These are phyloP conservation scores for Nectriaceae sp. DNA, from an alignment of 2,329 filamentous ascomycete species.

Conservation along the genomic window DNA sequence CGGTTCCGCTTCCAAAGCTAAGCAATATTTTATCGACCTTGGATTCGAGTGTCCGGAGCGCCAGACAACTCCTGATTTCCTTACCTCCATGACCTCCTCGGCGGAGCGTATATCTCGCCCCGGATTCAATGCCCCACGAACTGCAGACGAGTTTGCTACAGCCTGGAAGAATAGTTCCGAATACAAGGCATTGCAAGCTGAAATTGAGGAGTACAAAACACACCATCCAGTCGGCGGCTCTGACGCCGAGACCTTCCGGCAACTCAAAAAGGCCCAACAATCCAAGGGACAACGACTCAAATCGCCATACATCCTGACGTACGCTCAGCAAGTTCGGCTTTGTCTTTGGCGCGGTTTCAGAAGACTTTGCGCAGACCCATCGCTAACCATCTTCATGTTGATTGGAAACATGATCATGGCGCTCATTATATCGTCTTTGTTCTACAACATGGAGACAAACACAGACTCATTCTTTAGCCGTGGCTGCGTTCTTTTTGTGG, in stretches of 20 bases:
- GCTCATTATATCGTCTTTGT: slow-evolving; percentile 54
- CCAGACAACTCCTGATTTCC: slow-evolving; percentile 71
- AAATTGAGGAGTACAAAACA: slow-evolving; percentile 53
- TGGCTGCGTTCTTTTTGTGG: slow-evolving; percentile 16
- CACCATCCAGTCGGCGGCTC: slow-evolving; percentile 34
- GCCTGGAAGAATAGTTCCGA: slow-evolving; percentile 29
- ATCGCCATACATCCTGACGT: slow-evolving; percentile 25
- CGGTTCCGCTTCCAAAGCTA: slow-evolving; percentile 22
- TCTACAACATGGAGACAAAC: slow-evolving; percentile 38
- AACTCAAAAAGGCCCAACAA: slow-evolving; percentile 46
- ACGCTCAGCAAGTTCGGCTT: slow-evolving; percentile 20
- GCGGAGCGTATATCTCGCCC: slow-evolving; percentile 33
- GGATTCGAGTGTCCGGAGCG: slow-evolving; percentile 59
- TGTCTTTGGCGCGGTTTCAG: slow-evolving; percentile 38
- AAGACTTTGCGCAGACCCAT: slow-evolving; percentile 40
- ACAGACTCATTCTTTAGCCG: slow-evolving; percentile 16
- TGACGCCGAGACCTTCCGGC: slow-evolving; percentile 50
- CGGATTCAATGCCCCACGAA: slow-evolving; percentile 37
- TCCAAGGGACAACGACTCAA: slow-evolving; percentile 39
- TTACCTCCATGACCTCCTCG: slow-evolving; percentile 54
- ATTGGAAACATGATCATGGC: slow-evolving; percentile 49
- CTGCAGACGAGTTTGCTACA: slow-evolving; percentile 39
- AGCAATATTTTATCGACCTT: slow-evolving; percentile 29
- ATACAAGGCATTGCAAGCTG: slow-evolving; percentile 41
- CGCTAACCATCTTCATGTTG: slow-evolving; percentile 40